These are phyloP conservation scores for Tricholoma furcatifolium DNA, from an alignment of 768 basidiomycete genomes.

Conservation along the genomic window DNA sequence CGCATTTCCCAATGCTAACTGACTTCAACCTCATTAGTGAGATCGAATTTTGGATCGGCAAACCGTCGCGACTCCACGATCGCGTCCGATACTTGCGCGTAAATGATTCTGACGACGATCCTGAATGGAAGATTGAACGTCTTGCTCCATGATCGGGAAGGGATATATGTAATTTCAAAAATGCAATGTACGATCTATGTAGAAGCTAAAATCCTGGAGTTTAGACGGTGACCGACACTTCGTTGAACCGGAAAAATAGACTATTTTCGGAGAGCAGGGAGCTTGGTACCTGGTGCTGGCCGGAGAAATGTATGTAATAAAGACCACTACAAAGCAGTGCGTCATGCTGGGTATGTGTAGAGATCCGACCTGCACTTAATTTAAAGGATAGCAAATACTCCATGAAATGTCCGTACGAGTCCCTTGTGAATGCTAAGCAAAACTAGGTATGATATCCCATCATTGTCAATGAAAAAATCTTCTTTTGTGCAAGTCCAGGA, in stretches of 20 bases:
- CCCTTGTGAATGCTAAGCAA: not conserved
- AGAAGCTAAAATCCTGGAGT: not conserved
- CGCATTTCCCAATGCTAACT: conserved; percentile 1
- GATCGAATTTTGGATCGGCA: conserved; percentile 96
- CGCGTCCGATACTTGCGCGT: conserved; percentile 75
- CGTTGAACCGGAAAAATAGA: too few species aligned
- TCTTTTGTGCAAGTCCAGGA: conserved; percentile 12
- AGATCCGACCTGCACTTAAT: too few species aligned
- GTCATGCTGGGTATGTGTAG: too few species aligned
- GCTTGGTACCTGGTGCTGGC: too few species aligned
- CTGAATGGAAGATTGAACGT: conserved; percentile 76
- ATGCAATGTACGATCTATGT: not conserved
- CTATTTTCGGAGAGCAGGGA: too few species aligned
- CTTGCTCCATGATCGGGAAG: conserved; percentile 59
- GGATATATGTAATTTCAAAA: not conserved
- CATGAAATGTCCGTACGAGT: too few species aligned
- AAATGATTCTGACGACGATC: conserved; percentile 43
- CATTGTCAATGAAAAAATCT: not conserved
- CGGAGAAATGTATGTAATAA: too few species aligned
- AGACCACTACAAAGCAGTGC: too few species aligned
- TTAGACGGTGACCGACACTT: too few species aligned
- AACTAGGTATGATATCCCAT: not conserved
- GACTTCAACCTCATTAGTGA: conserved; percentile 52
- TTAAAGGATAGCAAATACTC: too few species aligned
- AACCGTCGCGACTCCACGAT: conserved; percentile 92